Conservation (phyloP, 169 alveolate genomes). For the Eimeria sp. region DNA sequence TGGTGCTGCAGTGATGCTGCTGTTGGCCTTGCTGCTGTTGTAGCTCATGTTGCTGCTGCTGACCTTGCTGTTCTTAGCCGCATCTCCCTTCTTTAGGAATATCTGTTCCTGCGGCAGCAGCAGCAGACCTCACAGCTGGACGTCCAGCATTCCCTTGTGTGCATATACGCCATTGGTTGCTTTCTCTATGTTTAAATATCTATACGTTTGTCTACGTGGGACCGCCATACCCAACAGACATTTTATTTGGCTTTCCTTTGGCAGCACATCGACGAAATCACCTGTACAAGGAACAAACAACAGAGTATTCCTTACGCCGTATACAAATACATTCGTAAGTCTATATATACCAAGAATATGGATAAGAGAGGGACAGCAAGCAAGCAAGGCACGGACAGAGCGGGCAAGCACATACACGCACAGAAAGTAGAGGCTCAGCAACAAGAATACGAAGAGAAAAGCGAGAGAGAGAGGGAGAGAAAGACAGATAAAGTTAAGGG, state of each 20-base stretch:
- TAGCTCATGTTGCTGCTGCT: not conserved
- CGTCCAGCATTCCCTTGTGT: not conserved
- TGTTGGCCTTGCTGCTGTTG: not conserved
- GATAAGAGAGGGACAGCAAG: not conserved
- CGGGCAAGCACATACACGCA: not conserved
- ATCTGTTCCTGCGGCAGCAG: not conserved
- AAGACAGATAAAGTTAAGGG: not conserved
- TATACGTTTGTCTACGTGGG: not conserved
- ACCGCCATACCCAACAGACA: constrained; percentile 4
- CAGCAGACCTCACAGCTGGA: not conserved
- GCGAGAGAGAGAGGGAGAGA: not conserved
- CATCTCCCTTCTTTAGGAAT: not conserved
- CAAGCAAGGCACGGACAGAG: not conserved
- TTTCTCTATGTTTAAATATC: not conserved
- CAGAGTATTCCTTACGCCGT: too few species aligned
- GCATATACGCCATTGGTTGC: not conserved
- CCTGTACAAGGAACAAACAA: not conserved
- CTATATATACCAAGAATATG: not conserved
- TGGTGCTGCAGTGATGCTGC: not conserved
- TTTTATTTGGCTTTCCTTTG: constrained; percentile 1
- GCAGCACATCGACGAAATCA: constrained; percentile 1
- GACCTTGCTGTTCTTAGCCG: not conserved
- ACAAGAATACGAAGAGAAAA: not conserved
- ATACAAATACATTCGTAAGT: not conserved
- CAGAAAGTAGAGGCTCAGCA: not conserved